Percentiles rank a stretch among this genome's conserved stretches.
phyloP scores from a whole-genome alignment of 192 early-diverging fungal species.

The Linnemannia schmuckeri region DNA sequence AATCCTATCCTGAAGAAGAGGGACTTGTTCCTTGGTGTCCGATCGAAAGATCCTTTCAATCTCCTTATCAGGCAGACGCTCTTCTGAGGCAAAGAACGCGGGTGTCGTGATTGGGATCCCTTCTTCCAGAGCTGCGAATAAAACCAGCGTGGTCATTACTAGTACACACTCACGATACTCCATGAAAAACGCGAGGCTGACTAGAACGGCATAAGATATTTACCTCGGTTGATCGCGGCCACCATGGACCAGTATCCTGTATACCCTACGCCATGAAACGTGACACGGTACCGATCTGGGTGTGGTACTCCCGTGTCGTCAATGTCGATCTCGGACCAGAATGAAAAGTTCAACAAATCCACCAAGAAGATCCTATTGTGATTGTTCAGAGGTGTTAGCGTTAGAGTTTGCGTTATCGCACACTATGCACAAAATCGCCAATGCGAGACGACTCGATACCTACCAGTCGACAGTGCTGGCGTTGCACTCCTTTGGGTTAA shows the following conservation, averaged over 20 bases:
- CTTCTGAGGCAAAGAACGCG: slow-evolving; percentile 59
- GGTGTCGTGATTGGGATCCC: slow-evolving; percentile 74
- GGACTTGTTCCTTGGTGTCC: slow-evolving; percentile 71
- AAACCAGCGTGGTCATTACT: not conserved
- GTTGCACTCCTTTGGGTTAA: slow-evolving; percentile 75
- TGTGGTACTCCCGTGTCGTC: slow-evolving; percentile 55
- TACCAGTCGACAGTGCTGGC: slow-evolving; percentile 70
- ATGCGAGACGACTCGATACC: not conserved
- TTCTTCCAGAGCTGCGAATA: slow-evolving; percentile 61
- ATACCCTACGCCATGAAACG: slow-evolving; percentile 67
- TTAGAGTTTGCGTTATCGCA: not conserved
- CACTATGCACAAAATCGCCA: not conserved
- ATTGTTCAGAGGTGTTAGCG: not conserved
- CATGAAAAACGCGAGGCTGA: not conserved
- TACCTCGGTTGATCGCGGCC: slow-evolving; percentile 80
- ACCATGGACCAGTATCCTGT: slow-evolving; percentile 89
- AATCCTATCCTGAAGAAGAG: slow-evolving; percentile 72
- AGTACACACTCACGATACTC: not conserved
- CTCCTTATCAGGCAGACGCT: slow-evolving; percentile 50
- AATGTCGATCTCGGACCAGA: slow-evolving; percentile 78
- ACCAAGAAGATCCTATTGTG: slow-evolving; percentile 80
- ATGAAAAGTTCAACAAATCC: slow-evolving; percentile 89
- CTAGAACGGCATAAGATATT: not conserved
- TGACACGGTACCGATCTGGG: slow-evolving; percentile 71
- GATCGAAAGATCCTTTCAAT: slow-evolving; percentile 73